Conservation (phyloP, 176 grass and related monocot genomes). For the Oryza australiensis region DNA sequence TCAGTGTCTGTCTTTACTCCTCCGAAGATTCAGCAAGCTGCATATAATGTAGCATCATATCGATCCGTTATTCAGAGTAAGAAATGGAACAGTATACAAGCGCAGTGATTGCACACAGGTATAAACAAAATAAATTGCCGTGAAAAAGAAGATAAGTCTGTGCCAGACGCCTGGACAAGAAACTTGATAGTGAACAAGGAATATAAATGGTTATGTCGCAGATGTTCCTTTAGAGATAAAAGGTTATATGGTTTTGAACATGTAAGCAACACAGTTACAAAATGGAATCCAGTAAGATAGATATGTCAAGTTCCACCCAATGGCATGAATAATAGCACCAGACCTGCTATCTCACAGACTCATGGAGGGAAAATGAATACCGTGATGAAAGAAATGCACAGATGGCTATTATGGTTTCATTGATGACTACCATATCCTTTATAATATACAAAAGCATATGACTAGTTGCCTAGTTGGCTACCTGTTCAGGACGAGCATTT, state of each 20-base stretch:
- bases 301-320: background rate
- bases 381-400: conserved; percentile 13
- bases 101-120: conserved; percentile 4
- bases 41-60: conserved; percentile 17
- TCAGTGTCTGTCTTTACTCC: conserved; percentile 77
- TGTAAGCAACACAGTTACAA: background rate
- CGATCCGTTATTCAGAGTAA: background rate
- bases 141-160: background rate
- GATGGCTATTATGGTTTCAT: background rate
- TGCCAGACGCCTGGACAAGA: background rate
- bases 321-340: conserved; percentile 8
- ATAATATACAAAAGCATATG: conserved; percentile 21
- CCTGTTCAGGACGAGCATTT: conserved; percentile 80
- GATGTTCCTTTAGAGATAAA: background rate
- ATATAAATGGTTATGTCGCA: background rate
- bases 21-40: conserved; percentile 74
- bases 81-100: background rate
- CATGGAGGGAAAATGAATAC: background rate
- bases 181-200: background rate
- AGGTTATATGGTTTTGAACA: background rate
- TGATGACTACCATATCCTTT: conserved; percentile 7
- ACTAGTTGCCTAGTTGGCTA: conserved; percentile 6
- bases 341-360: background rate
- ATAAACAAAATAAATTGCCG: background rate
- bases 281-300: background rate